Percentiles rank a stretch among this genome's conserved stretches.
phyloP scores from a whole-genome alignment of 306 rosid genomes.

The Inga oerstediana region DNA sequence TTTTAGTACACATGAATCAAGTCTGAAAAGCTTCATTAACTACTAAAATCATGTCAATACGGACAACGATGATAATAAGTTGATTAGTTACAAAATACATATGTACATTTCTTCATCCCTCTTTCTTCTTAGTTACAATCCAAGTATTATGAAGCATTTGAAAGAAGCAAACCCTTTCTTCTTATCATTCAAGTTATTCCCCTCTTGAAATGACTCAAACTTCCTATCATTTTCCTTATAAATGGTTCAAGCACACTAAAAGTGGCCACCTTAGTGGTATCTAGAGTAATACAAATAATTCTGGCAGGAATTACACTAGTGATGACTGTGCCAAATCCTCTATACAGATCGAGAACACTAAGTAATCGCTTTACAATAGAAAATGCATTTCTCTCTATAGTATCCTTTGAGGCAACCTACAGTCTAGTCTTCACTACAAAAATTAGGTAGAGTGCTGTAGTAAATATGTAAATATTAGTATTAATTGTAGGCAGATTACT shows the following conservation, averaged over 20 bases:
- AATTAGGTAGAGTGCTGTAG: constrained; percentile 81
- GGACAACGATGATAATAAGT: too few species aligned
- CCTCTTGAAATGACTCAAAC: too few species aligned
- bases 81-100: too few species aligned
- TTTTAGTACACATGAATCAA: too few species aligned
- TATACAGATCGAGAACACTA: constrained; percentile 81
- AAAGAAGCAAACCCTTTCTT: too few species aligned
- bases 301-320: constrained; percentile 87
- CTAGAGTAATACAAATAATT: constrained; percentile 78
- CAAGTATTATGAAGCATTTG: too few species aligned
- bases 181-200: too few species aligned
- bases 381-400: constrained; percentile 66
- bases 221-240: background rate
- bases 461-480: constrained; percentile 19
- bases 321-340: constrained; percentile 83
- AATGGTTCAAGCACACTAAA: constrained; percentile 70
- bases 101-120: too few species aligned
- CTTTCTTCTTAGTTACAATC: too few species aligned
- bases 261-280: constrained; percentile 76
- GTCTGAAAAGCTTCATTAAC: too few species aligned
- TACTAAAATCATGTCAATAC: too few species aligned
- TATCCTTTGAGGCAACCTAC: constrained; percentile 80
- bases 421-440: constrained; percentile 88
- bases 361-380: constrained; percentile 74
- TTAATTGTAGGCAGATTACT: too few species aligned